A percentile compares a stretch with the other conserved stretches of the same genome.
Evolutionary conservation across 2,329 filamentous ascomycete genomes (phyloP).

Genomic region (Chaetomiaceae sp.): DNA sequence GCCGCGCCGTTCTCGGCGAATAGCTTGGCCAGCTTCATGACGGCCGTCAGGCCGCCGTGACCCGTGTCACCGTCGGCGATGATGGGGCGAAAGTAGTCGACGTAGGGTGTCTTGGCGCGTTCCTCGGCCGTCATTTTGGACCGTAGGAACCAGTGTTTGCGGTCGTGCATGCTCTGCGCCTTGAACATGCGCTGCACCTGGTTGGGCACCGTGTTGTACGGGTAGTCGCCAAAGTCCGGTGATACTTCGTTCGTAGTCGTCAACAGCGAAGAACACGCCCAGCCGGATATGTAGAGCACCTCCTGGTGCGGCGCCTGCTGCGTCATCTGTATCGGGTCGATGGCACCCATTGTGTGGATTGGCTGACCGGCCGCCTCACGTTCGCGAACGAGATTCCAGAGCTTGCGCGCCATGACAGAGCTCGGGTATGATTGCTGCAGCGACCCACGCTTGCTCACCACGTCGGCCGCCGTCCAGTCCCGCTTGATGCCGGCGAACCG

Average conservation of each 20-base stretch:
- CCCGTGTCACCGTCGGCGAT: slow-evolving; percentile 95
- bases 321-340: slow-evolving; percentile 99
- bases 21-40: slow-evolving; percentile 92
- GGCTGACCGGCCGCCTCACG: slow-evolving; percentile 74
- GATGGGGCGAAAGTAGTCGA: slow-evolving; percentile 91
- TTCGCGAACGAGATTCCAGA: slow-evolving; percentile 84
- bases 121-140: slow-evolving; percentile 72
- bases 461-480: slow-evolving; percentile 83
- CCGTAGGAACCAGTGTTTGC: slow-evolving; percentile 86
- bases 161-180: slow-evolving; percentile 93
- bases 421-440: slow-evolving; percentile 85
- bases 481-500: slow-evolving; percentile 86
- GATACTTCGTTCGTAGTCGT: slow-evolving; percentile 97
- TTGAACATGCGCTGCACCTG: slow-evolving; percentile 95
- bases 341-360: slow-evolving; percentile 95
- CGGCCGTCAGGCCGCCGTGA: slow-evolving; percentile 86
- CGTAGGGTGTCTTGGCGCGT: slow-evolving; percentile 71
- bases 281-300: slow-evolving; percentile 91
- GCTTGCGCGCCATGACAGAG: slow-evolving; percentile 89
- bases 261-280: slow-evolving; percentile 92
- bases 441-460: slow-evolving; percentile 88
- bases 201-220: slow-evolving; percentile 97
- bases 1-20: slow-evolving; percentile 97
- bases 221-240: slow-evolving; percentile 96
- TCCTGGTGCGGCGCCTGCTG: slow-evolving; percentile 96